Conservation (phyloP, 2,329 filamentous ascomycete species). For the Xylariales sp. region DNA sequence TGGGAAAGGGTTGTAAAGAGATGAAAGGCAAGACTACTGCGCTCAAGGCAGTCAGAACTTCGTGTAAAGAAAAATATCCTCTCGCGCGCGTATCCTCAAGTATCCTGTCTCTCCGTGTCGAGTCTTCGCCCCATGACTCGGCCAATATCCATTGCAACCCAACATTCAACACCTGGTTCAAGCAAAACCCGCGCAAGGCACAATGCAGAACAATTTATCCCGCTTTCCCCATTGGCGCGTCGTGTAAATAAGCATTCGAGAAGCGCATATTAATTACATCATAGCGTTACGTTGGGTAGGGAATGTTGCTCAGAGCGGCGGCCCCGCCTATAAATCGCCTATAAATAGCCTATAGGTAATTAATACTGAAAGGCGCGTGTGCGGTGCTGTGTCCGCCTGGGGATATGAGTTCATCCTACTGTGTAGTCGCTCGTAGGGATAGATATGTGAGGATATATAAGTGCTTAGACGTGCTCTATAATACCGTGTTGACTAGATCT, state of each 20-base stretch:
- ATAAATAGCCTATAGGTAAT: constrained; percentile 8
- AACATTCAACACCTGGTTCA: not conserved
- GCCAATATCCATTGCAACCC: not conserved
- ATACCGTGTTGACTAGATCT: no score
- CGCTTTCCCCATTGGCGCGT: not conserved
- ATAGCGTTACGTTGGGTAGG: constrained; percentile 17
- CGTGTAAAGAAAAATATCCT: no score
- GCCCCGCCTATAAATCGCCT: constrained; percentile 8
- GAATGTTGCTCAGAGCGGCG: not conserved
- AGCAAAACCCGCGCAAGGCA: not conserved
- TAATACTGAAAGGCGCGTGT: not conserved
- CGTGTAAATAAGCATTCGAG: constrained; percentile 14
- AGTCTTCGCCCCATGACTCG: not conserved
- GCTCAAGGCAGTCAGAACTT: no score
- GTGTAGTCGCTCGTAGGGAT: no score
- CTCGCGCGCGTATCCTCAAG: no score
- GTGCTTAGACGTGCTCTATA: no score
- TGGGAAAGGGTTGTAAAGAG: not conserved
- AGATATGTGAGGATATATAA: no score
- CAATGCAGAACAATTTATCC: not conserved
- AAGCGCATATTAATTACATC: constrained; percentile 14
- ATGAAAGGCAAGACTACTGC: not conserved
- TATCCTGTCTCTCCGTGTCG: not conserved
- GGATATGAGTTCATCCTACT: not conserved
- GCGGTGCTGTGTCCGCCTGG: not conserved